Evolutionary conservation across 345 rosid species (phyloP), one percentile per base, ranked within the genome.

Genomic region (Camelina laxa): DNA sequence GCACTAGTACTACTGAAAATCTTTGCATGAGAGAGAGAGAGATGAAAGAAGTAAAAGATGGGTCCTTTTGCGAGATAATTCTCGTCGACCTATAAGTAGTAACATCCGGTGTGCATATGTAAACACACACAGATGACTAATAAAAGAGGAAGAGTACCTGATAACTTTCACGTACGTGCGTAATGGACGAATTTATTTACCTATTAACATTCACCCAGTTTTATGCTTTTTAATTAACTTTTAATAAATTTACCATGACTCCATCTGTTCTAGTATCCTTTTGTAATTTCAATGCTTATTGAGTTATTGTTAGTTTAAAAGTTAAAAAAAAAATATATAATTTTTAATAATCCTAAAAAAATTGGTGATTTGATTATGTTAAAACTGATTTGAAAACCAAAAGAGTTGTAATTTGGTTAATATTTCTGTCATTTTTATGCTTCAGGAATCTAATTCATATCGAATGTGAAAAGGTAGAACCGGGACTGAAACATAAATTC

Each of bases 11-110:
- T 41, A 41, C 58, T 31, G 0, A 60, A 60, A 48, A 75, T 41
- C 30, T 65, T 38, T 35, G 60, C 41, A 19, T 42, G 33, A 55
- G 57, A 55, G 57, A 15, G 20, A 42, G 55, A 49, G 17, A 42
- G 33, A 74, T 33, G 38, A 39, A 14, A 38, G 33, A 66, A 60
- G 38, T 68, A 50, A 51, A 60, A 42, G 69, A 38, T 53, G 38
- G 79, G 24, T 59, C 68, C 79, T 17, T 36, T 27, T 27, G 73
- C 24, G 47, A 75, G 61, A 50, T 64, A 75, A 33, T 17, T 36
- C 63, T 61, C 64, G 69, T 64, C 48, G 12, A 67, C 30, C 60
- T 76, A 55, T 69, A 35, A 31, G 41, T 76, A 69, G 72, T 56
- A 76, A 35, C 50, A 53, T 69, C 59, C 21, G 22, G 8, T 21